Evolutionary conservation across 768 basidiomycete species (phyloP).

Genomic region (Lentinus tigrinus): DNA sequence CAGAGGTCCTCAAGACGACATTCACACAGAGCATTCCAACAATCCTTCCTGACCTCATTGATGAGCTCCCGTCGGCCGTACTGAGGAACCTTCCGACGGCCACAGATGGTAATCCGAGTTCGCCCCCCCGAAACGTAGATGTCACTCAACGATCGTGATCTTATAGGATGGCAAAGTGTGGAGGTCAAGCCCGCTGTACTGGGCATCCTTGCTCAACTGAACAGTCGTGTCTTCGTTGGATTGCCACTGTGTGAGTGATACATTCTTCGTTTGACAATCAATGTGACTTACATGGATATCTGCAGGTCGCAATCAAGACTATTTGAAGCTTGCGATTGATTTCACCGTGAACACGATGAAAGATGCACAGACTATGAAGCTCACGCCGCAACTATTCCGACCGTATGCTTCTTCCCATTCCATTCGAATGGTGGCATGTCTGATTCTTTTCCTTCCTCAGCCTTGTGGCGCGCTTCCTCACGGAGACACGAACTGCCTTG

Average conservation of each 20-base stretch:
- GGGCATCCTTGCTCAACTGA: conserved; percentile 25
- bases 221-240: conserved; percentile 35
- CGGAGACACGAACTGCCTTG: neutral
- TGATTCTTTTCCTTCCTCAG: conserved; percentile 11
- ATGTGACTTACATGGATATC: neutral
- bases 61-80: conserved; percentile 17
- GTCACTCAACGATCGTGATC: neutral
- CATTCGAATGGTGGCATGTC: neutral
- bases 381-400: conserved; percentile 33
- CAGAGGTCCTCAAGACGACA: conserved; percentile 19
- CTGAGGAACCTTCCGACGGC: neutral
- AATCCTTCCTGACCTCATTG: conserved; percentile 20
- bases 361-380: conserved; percentile 20
- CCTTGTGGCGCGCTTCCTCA: conserved; percentile 16
- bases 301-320: conserved; percentile 9
- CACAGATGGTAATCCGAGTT: neutral
- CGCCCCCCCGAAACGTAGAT: neutral
- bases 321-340: conserved; percentile 27
- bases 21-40: conserved; percentile 26
- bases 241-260: conserved; percentile 32
- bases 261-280: neutral
- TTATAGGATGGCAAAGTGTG: conserved; percentile 26
- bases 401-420: conserved; percentile 22
- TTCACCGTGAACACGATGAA: conserved; percentile 33
- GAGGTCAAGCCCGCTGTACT: conserved; percentile 17